phyloP scores from a whole-genome alignment of 1,139 yeast genomes.

The Debaryomyces fabryi region DNA sequence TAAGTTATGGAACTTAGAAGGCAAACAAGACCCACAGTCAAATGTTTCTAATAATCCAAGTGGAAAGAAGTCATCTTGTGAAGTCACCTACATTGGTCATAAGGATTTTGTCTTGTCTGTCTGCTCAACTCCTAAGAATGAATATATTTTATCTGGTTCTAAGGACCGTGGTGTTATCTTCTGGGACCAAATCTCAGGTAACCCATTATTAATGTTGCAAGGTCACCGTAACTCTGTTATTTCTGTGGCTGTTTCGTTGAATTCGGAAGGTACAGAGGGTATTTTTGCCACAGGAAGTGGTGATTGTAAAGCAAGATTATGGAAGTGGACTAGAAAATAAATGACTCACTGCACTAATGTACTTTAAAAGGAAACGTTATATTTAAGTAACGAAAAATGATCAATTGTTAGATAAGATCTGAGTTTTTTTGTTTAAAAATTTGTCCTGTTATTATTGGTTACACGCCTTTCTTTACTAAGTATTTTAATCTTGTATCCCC shows the following conservation, averaged over 20 bases:
- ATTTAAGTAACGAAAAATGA: background rate
- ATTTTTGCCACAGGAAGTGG: conserved; percentile 98
- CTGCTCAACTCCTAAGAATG: conserved; percentile 91
- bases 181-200: conserved; percentile 94
- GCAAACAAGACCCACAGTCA: conserved; percentile 51
- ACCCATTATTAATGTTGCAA: conserved; percentile 92
- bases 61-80: conserved; percentile 65
- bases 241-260: conserved; percentile 86
- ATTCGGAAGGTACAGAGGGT: conserved; percentile 68
- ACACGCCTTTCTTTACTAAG: background rate
- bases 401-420: background rate
- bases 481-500: background rate
- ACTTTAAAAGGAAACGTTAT: background rate
- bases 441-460: background rate
- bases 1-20: conserved; percentile 88
- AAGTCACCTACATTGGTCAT: conserved; percentile 93
- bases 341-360: background rate
- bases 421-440: background rate
- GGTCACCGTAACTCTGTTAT: conserved; percentile 97
- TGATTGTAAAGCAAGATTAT: conserved; percentile 95
- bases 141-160: conserved; percentile 90
- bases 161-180: conserved; percentile 96
- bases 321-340: conserved; percentile 64
- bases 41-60: conserved; percentile 24
- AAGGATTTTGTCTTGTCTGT: conserved; percentile 94